Conservation (phyloP, 169 alveolate genomes). For the Plasmodium vinckei region DNA sequence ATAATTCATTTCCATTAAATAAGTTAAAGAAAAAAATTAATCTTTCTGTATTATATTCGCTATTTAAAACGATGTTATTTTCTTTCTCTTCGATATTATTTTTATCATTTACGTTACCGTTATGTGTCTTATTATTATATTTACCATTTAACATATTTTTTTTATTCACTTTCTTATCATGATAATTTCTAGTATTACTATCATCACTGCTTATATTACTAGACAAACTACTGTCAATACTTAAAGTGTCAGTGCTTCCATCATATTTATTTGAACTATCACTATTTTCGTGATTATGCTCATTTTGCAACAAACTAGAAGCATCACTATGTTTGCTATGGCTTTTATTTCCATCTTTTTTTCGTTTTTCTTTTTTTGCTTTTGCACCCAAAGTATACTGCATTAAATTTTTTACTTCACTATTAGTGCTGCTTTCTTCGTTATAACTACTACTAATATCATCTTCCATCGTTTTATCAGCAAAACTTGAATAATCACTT, state of each 20-base stretch:
- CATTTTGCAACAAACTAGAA: no score
- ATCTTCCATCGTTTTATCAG: background rate
- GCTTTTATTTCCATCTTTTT: background rate
- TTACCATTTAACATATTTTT: no score
- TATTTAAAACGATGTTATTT: conserved; percentile 4
- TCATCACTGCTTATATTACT: background rate
- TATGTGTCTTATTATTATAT: no score
- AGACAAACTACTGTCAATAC: background rate
- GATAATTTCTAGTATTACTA: background rate
- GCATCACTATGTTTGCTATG: no score
- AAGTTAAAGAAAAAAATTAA: conserved; percentile 51
- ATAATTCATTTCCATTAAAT: conserved; percentile 58
- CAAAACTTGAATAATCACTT: background rate
- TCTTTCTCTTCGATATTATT: background rate
- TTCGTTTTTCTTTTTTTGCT: conserved; percentile 1
- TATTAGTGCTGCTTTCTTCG: background rate
- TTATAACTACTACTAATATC: background rate
- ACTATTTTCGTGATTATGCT: no score
- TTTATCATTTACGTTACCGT: background rate
- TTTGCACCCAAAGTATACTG: conserved; percentile 1
- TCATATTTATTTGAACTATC: no score
- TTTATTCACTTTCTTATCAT: no score
- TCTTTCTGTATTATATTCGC: conserved; percentile 57
- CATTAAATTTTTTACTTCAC: no score
- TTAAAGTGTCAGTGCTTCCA: no score